Evolutionary conservation across 305 asterid genomes (phyloP), one percentile per base, ranked within the genome.

Genomic region (Rubia tinctorum): DNA sequence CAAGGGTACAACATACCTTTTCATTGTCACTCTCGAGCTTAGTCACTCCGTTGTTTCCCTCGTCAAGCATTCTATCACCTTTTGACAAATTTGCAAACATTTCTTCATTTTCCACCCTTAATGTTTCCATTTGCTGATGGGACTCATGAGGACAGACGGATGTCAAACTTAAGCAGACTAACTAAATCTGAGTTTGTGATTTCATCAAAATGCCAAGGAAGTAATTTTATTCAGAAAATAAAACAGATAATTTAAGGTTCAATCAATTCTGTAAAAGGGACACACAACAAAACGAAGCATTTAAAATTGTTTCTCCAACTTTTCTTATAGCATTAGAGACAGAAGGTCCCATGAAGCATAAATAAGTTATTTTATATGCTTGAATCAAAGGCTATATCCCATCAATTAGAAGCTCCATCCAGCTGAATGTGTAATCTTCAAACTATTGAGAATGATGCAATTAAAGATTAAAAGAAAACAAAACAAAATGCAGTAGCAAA

Each of bases 1-100:
- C 99, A 68, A 92, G 91, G 71, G 96, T 98, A 73, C 96, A 91
- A 2, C 95, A 95, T 79, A 92, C 70, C 83, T 92, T 95, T 81
- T 87, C 97, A 76, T 95, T 95, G 82, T 95, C 99, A 75, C 89
- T 97, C 85, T 92, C 98, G 44, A 92, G 86, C 84, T 92, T 95
- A 82, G 84, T 83, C 51, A 87, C 88, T 82, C 97, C 85, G 78
- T 70, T 89, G 84, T 86, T 90, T 62, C 96, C 90, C 59, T 89
- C 97, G 73, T 80, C 84, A 78, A 88, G 78, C 72, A 70, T 80
- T 79, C 85, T 82, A 73, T 95, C 99, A 73, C 82, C 82, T 63
- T 89, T 88, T 61, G 91, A 89, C 83, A 92, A 86, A 76, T 81
- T 86, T 68, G 79, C 84, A 18, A 83, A 42, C 47, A 89, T 77